Evolutionary conservation across 2,329 filamentous ascomycete genomes (phyloP).

Genomic region (Colletotrichum karsti): DNA sequence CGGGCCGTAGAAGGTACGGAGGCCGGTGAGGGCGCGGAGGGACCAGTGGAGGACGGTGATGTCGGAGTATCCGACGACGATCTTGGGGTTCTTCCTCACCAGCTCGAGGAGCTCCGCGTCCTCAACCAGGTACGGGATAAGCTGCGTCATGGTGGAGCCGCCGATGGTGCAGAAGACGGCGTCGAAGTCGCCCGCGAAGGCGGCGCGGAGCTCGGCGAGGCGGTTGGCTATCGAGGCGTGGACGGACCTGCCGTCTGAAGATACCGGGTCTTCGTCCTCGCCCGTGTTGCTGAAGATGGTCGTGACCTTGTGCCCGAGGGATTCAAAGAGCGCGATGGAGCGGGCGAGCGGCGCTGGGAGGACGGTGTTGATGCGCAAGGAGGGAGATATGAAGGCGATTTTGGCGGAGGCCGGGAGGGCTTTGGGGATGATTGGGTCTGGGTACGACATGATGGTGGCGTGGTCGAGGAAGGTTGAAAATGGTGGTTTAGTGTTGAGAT

Average conservation of each 20-base stretch:
- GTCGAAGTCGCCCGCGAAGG: slow-evolving; percentile 45
- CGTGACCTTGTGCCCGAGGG: slow-evolving; percentile 44
- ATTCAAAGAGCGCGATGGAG: slow-evolving; percentile 38
- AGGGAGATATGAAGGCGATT: slow-evolving; percentile 51
- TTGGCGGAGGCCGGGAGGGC: slow-evolving; percentile 43
- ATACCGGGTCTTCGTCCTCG: background rate
- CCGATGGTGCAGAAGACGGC: slow-evolving; percentile 50
- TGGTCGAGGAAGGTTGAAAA: background rate
- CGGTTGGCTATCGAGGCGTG: slow-evolving; percentile 44
- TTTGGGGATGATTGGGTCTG: slow-evolving; percentile 36
- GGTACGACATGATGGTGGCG: slow-evolving; percentile 24
- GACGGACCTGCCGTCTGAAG: slow-evolving; percentile 37
- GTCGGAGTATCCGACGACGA: slow-evolving; percentile 52
- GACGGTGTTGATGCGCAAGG: slow-evolving; percentile 43
- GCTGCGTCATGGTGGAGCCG: slow-evolving; percentile 47
- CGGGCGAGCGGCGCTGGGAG: slow-evolving; percentile 39
- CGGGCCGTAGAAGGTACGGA: slow-evolving; percentile 54
- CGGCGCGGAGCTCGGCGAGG: slow-evolving; percentile 45
- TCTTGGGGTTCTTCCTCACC: slow-evolving; percentile 47
- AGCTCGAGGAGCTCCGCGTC: slow-evolving; percentile 43
- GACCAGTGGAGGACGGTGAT: slow-evolving; percentile 53
- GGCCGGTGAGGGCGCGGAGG: slow-evolving; percentile 43
- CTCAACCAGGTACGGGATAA: slow-evolving; percentile 45
- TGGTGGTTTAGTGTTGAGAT: background rate
- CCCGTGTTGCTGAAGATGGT: slow-evolving; percentile 35